Base-by-base conservation (phyloP, 352 stramenopile species). In the Phytophthora pistaciae region DNA sequence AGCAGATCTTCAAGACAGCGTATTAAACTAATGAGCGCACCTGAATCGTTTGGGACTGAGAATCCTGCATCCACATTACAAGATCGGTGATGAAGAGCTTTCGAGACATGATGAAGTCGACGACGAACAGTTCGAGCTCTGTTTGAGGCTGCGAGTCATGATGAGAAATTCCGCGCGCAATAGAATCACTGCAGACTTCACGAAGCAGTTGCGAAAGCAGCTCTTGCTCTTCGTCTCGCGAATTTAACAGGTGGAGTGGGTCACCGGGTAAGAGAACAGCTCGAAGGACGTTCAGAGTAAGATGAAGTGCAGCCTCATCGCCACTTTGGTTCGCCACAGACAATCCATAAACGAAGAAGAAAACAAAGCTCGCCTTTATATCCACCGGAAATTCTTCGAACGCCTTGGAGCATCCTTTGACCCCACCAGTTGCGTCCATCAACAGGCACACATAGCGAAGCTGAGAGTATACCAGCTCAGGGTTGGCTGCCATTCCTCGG, bases 401-500 rank as follows among this genome's bases (percentile, higher is more conserved):
- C 16, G 66, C 52, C 23, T 60, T 61, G 7, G 31, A 60, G 48
- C 73, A 72, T 31, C 48, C 65, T 64, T 76, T 65, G 3, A 70
- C 5, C 14, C 72, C 62, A 42, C 57, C 62, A 14, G 66, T 54
- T 21, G 49, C 53, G 64, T 78, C 77, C 61, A 90, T 58, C 50
- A 87, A 36, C 20, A 84, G 16, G 23, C 80, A 85, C 8, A 85
- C 21, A 18, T 77, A 77, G 21, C 78, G 78, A 59, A 84, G 14
- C 58, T 71, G 70, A n/a, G 80, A 76, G 23, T 73, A 84, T 23
- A 68, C 36, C 7, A 74, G 46, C 54, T 84, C 74, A 54, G 49
- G 52, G 46, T 52, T 68, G 4, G 14, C 10, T 49, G 23, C 20
- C 8, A 10, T n/a, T 18, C 14, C 7, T 44, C 54, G 53, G 18